Conservation (phyloP, 495 filamentous ascomycete genomes). For the Chaetomium tenue region DNA sequence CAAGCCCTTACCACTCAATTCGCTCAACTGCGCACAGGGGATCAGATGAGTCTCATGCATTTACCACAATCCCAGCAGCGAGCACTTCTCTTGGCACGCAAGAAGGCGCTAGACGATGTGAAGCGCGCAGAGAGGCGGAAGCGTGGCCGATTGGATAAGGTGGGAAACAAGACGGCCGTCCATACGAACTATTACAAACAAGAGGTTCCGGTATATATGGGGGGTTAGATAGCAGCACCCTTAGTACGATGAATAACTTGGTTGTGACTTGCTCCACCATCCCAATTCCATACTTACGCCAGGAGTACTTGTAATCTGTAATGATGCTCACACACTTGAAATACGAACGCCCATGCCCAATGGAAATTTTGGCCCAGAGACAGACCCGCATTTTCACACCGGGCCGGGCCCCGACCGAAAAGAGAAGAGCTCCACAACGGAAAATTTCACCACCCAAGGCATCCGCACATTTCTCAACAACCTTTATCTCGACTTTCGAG, state of each 20-base stretch:
- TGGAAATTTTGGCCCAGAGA: constrained; percentile 10
- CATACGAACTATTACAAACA: constrained; percentile 20
- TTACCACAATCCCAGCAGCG: constrained; percentile 33
- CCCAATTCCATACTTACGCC: too few species aligned
- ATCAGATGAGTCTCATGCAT: constrained; percentile 34
- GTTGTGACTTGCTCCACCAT: background rate
- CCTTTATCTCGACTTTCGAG: too few species aligned
- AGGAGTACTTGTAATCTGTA: too few species aligned
- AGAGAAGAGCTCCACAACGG: too few species aligned
- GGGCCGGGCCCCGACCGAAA: background rate
- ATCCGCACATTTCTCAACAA: too few species aligned
- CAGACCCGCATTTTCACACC: constrained; percentile 5
- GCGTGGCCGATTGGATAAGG: constrained; percentile 10
- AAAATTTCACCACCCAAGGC: too few species aligned
- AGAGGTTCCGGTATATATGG: constrained; percentile 16
- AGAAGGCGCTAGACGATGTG: constrained; percentile 31
- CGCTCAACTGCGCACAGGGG: constrained; percentile 30
- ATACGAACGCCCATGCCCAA: too few species aligned
- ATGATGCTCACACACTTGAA: too few species aligned
- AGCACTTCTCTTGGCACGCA: constrained; percentile 33
- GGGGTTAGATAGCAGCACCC: constrained; percentile 9
- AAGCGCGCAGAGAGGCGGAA: constrained; percentile 26
- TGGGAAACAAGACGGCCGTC: constrained; percentile 16
- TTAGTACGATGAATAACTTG: background rate
- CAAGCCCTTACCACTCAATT: constrained; percentile 28